Evolutionary conservation across 345 rosid genomes (phyloP).

Genomic region (Lepidium africanum): DNA sequence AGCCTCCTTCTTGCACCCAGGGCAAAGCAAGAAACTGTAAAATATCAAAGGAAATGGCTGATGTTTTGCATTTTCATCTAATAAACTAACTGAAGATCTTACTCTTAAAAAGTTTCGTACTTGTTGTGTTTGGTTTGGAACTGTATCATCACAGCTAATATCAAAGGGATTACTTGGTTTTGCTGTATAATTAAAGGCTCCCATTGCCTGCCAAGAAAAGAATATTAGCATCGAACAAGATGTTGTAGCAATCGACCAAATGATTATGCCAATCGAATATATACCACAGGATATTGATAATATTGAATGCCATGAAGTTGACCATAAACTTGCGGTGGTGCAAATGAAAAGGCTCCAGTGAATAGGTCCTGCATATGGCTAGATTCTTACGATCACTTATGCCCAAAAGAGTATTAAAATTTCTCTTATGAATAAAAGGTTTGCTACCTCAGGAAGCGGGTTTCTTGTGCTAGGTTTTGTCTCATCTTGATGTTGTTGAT

Average conservation of each 20-base stretch:
- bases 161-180: conserved; percentile 70
- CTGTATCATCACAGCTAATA: conserved; percentile 29
- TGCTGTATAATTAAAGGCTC: conserved; percentile 27
- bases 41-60: neutral
- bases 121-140: conserved; percentile 26
- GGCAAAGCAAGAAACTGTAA: conserved; percentile 44
- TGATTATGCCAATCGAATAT: neutral
- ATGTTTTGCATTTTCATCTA: neutral
- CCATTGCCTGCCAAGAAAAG: conserved; percentile 34
- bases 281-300: conserved; percentile 51
- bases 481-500: conserved; percentile 28
- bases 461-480: conserved; percentile 36
- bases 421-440: neutral
- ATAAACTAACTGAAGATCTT: neutral
- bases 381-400: neutral
- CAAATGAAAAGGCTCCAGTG: conserved; percentile 40
- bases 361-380: conserved; percentile 58
- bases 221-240: neutral
- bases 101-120: conserved; percentile 26
- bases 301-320: conserved; percentile 45
- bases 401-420: conserved; percentile 6
- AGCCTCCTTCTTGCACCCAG: conserved; percentile 34
- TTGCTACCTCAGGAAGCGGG: conserved; percentile 64
- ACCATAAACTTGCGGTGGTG: conserved; percentile 32
- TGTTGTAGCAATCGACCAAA: neutral